Evolutionary conservation across 148 eudicot species (phyloP), one percentile per base, ranked within the genome.

Genomic region (Suaeda aralocaspica): DNA sequence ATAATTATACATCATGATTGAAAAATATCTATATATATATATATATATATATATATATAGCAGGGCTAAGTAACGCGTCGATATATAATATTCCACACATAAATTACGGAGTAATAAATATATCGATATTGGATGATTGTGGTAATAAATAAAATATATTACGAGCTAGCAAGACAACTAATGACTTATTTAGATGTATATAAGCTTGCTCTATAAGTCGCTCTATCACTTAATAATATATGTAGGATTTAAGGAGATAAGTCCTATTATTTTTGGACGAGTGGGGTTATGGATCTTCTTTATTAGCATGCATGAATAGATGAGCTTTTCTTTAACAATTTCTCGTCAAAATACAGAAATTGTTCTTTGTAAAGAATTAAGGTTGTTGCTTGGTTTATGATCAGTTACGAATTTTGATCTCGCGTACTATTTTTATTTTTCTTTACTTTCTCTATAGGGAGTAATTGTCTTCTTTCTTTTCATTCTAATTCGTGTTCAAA

Each of bases 311-410:
- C 9, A 21, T 42, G 30, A 42, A 48, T 36, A 11, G 59, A 33
- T 56, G 50, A 52, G 70, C 16, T n/a, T 24, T 15, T 30, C 64
- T 55, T 76, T 45, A 36, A 21, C 53, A 67, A 34, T 50, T 67
- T 72, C 42, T 11, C 62, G 57, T 67, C 55, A 33, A 77, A 53
- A 66, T 68, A 34, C 60, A 57, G 69, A n/a, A 65, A 28, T 26
- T 66, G 42, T 31, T 66, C 29, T 24, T 53, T 77, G 68, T 77
- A 67, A 56, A 77, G 42, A 59, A 10, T 36, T 34, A 5, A 48
- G 39, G 61, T 42, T 66, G 55, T 57, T 77, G 44, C 67, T 72
- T 72, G 69, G 42, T 59, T 30, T 55, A 67, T 65, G 55, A 48
- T 70, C 30, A 51, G 68, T 59, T 36, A 70, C 22, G 9, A 52